phyloP scores from a whole-genome alignment of 192 early-diverging fungal genomes.

The Umbelopsis ramanniana region DNA sequence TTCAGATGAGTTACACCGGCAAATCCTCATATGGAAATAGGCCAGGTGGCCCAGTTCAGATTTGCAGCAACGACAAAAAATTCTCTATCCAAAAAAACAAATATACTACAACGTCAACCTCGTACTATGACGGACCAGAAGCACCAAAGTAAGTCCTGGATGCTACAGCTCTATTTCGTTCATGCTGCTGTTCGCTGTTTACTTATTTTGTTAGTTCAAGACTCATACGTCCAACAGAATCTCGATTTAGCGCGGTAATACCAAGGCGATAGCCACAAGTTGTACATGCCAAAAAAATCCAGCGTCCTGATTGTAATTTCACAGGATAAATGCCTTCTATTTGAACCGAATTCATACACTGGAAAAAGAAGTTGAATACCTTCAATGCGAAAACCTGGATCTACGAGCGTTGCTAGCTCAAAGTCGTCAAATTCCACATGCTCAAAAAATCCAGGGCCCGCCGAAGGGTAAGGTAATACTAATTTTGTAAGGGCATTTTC shows the following conservation, averaged over 20 bases:
- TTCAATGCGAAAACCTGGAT: slow-evolving; percentile 13
- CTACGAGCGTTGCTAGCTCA: neutral
- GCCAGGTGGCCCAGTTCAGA: slow-evolving; percentile 14
- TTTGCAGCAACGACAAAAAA: neutral
- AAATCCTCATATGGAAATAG: slow-evolving; percentile 18
- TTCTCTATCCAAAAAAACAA: too few relatives aligned
- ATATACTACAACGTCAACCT: too few relatives aligned
- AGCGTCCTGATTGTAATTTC: neutral
- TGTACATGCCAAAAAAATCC: neutral
- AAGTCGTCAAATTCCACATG: neutral
- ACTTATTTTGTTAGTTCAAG: neutral
- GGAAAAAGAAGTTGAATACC: slow-evolving; percentile 20
- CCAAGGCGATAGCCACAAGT: neutral
- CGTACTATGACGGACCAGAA: too few relatives aligned
- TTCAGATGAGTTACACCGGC: slow-evolving; percentile 18
- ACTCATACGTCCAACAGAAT: neutral
- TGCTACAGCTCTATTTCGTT: too few relatives aligned
- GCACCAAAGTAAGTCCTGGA: too few relatives aligned
- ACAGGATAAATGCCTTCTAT: slow-evolving; percentile 5
- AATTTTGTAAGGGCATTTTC: neutral
- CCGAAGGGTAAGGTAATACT: neutral
- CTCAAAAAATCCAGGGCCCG: neutral
- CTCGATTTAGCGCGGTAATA: neutral
- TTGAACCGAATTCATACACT: slow-evolving; percentile 17
- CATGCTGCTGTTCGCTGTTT: neutral